phyloP scores from a whole-genome alignment of 192 early-diverging fungal species.

The Podila clonocystis region DNA sequence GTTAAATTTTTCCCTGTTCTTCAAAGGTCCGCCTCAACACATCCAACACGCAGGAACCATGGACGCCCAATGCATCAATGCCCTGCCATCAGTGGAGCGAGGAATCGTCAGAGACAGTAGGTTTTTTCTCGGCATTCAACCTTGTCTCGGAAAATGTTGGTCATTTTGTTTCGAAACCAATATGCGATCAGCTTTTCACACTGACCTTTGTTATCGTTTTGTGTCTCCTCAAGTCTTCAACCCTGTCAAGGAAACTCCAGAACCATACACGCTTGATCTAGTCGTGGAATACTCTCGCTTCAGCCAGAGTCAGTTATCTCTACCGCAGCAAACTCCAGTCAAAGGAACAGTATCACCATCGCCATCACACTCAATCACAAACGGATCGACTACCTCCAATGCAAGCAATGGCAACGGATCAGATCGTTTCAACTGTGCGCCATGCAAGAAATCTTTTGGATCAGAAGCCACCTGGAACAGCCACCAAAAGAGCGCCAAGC shows the following conservation, averaged over 20 bases:
- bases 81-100: slow-evolving; percentile 27
- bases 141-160: too few relatives aligned
- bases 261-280: slow-evolving; percentile 34
- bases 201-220: neutral
- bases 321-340: neutral
- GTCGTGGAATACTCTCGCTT: slow-evolving; percentile 26
- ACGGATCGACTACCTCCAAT: neutral
- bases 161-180: neutral
- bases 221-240: slow-evolving; percentile 19
- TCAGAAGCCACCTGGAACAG: slow-evolving; percentile 56
- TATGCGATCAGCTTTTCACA: neutral
- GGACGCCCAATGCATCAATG: slow-evolving; percentile 33
- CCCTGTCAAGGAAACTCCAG: slow-evolving; percentile 15
- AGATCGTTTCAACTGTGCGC: slow-evolving; percentile 46
- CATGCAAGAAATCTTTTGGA: slow-evolving; percentile 62
- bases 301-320: neutral
- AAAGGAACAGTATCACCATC: neutral
- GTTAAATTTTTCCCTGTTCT: neutral
- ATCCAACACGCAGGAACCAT: neutral
- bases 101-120: slow-evolving; percentile 35
- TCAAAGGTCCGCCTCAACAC: neutral
- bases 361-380: slow-evolving; percentile 5
- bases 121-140: neutral
- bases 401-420: neutral
- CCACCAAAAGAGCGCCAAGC: slow-evolving; percentile 62